Conservation (phyloP, 495 filamentous ascomycete genomes). For the Hapsidospora chrysogenum region DNA sequence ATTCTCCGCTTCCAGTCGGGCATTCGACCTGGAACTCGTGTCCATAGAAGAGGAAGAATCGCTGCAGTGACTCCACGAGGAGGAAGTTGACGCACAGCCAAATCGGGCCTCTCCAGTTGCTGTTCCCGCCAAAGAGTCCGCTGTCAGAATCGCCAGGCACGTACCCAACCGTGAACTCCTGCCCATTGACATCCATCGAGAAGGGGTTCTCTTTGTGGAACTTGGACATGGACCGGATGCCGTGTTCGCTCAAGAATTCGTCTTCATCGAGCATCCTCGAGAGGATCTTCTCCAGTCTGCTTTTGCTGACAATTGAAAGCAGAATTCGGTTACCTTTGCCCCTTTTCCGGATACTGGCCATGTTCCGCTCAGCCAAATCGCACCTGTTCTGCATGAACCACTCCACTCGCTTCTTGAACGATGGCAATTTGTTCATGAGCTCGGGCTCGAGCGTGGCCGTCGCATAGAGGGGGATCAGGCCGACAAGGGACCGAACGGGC, state of each 20-base stretch:
- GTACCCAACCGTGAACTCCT: constrained; percentile 76
- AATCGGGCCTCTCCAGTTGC: constrained; percentile 88
- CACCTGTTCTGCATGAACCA: constrained; percentile 83
- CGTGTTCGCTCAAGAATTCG: constrained; percentile 80
- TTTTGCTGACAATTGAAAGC: constrained; percentile 75
- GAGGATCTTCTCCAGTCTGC: constrained; percentile 70
- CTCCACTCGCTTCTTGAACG: constrained; percentile 81
- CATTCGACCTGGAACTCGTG: constrained; percentile 79
- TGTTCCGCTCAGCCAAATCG: constrained; percentile 79
- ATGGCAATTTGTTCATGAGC: constrained; percentile 76
- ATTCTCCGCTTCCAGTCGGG: constrained; percentile 81
- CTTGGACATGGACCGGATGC: constrained; percentile 88
- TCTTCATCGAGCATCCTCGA: constrained; percentile 85
- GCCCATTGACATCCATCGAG: constrained; percentile 90
- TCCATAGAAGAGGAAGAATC: constrained; percentile 93
- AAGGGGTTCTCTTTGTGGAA: constrained; percentile 80
- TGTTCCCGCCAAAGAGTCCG: constrained; percentile 87
- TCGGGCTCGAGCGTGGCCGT: constrained; percentile 86
- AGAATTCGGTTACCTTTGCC: constrained; percentile 80
- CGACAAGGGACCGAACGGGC: constrained; percentile 79
- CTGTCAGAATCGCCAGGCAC: constrained; percentile 90
- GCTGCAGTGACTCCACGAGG: constrained; percentile 76
- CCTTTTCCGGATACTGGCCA: constrained; percentile 73
- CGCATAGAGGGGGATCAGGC: constrained; percentile 82
- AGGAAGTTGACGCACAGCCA: constrained; percentile 96